Conservation (phyloP, 148 eudicot species). For the Simmondsia chinensis region DNA sequence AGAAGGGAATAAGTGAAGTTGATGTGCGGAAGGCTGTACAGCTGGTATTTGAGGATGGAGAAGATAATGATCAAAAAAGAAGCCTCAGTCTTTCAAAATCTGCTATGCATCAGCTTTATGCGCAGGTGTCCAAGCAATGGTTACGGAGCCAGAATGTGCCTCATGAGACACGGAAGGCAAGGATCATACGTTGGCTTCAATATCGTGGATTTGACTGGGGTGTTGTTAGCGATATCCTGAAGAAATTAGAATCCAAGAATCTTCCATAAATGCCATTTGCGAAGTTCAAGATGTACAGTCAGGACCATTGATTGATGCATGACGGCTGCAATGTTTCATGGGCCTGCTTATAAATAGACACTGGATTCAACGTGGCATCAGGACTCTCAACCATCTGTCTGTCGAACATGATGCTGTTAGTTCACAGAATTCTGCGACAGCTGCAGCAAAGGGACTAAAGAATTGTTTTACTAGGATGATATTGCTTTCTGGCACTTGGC, state of each 20-base stretch:
- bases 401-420: too few species aligned
- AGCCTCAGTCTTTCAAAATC: slow-evolving; percentile 37
- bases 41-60: slow-evolving; percentile 54
- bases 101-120: slow-evolving; percentile 48
- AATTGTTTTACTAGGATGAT: too few species aligned
- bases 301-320: too few species aligned
- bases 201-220: slow-evolving; percentile 92
- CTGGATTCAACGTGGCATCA: too few species aligned
- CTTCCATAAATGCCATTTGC: slow-evolving; percentile 34
- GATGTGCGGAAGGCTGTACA: slow-evolving; percentile 62
- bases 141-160: slow-evolving; percentile 33
- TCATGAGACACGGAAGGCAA: slow-evolving; percentile 54
- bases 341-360: too few species aligned
- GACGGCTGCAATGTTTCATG: too few species aligned
- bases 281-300: too few species aligned
- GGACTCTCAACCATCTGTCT: too few species aligned
- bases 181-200: slow-evolving; percentile 81
- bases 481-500: too few species aligned
- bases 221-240: slow-evolving; percentile 42
- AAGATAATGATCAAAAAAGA: slow-evolving; percentile 31
- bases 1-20: slow-evolving; percentile 57
- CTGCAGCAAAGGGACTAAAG: too few species aligned
- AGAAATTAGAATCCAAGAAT: slow-evolving; percentile 50
- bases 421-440: too few species aligned
- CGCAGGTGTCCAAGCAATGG: slow-evolving; percentile 81